phyloP scores from a whole-genome alignment of 192 early-diverging fungal genomes.

The Geosiphon pyriformis region DNA sequence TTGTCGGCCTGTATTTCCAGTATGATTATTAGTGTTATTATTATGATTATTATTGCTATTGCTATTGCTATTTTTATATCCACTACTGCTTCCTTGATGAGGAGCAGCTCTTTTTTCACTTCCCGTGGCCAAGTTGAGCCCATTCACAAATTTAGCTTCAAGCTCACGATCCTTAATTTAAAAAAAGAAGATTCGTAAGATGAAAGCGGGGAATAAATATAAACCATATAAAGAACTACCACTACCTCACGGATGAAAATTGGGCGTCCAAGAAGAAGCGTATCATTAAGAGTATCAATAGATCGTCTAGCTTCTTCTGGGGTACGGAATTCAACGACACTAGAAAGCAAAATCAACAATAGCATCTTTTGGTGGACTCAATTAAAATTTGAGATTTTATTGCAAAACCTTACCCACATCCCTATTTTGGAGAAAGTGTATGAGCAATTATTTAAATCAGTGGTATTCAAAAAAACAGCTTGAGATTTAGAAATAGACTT shows the following conservation, averaged over 20 bases:
- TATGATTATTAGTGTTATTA: constrained; percentile 23
- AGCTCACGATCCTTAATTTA: constrained; percentile 54
- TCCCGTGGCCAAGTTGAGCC: constrained; percentile 21
- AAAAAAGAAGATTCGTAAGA: background rate
- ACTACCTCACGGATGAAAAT: constrained; percentile 74
- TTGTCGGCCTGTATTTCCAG: constrained; percentile 43
- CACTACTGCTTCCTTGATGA: background rate
- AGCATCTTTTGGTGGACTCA: background rate
- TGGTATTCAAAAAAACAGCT: background rate
- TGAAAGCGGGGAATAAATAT: constrained; percentile 14
- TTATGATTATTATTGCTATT: background rate
- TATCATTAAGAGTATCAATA: constrained; percentile 63
- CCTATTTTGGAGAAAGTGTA: constrained; percentile 1
- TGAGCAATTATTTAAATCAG: no score
- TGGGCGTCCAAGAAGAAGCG: constrained; percentile 62
- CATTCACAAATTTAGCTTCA: constrained; percentile 38
- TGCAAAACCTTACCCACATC: constrained; percentile 30
- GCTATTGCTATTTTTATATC: constrained; percentile 1
- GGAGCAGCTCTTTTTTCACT: constrained; percentile 8
- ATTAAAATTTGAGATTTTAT: no score
- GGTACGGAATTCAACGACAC: constrained; percentile 71
- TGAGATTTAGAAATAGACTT: background rate
- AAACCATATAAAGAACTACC: constrained; percentile 1
- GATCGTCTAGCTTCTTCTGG: constrained; percentile 74
- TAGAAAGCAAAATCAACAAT: constrained; percentile 22